Base-by-base conservation (phyloP, 345 rosid genomes). In the Angophora floribunda region DNA sequence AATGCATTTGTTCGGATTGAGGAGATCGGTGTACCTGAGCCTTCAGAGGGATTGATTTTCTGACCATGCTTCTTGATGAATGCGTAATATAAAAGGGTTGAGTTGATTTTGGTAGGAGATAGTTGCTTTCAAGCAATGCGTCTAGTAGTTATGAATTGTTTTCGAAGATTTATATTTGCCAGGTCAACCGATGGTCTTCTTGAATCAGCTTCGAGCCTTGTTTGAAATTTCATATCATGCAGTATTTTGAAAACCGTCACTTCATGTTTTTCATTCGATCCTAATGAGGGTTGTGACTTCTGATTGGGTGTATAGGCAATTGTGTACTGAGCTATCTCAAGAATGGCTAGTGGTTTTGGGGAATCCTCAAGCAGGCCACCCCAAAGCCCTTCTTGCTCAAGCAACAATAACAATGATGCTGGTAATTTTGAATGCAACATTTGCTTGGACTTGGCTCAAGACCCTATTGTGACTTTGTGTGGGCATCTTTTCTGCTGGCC, bases 401-500 rank as follows among this genome's bases (percentile, higher is more conserved):
- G 91, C 93, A 94, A 89, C 90, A 93, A 94, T 63, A 91, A 90
- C 90, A 94, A 87, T 90, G 90, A 93, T 86, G 97, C 96, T 13
- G 93, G 99, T 89, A 88, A 93, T 87, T 98, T 98, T 49, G 99
- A 98, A 89, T 98, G 99, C 95, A 98, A 98, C 90, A 98, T 98
- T 85, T 98, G 99, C 94, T 97, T 98, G 28, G 99, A 98, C 91
- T 94, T 97, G 89, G 99, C 99, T 85, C 99, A 98, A 93, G 99
- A 98, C 88, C 99, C 99, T 2, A 97, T 98, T 90, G 99, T 98
- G 24, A 98, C 99, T 85, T 91, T 98, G 86, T 98, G 99, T 79
- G 99, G 99, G 55, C 99, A 98, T 91, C 96, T 98, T 86, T 98
- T 95, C 91, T 98, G 99, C 88, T 98, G 99, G 99, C 99, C 99